Conservation (phyloP, 345 rosid species). For the Citrus cavaleriei region DNA sequence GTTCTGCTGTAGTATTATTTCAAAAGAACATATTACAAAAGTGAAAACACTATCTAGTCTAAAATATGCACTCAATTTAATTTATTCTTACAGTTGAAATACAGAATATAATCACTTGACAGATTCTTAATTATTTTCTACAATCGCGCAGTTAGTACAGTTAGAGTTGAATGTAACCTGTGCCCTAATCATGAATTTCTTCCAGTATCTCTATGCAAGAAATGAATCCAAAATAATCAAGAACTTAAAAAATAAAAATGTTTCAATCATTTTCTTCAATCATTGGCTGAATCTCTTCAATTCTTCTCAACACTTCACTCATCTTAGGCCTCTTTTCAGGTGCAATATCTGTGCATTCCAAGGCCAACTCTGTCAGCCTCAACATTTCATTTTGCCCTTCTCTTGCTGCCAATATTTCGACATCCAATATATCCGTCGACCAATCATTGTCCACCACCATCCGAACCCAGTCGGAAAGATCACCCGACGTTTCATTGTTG, state of each 20-base stretch:
- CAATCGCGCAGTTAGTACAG: neutral
- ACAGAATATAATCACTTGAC: neutral
- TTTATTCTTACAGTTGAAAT: neutral
- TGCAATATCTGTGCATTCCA: constrained; percentile 38
- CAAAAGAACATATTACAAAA: neutral
- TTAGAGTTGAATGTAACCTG: neutral
- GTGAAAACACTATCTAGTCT: neutral
- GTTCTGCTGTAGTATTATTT: too few relatives aligned
- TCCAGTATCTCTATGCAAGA: neutral
- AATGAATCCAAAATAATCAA: neutral
- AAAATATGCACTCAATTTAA: neutral
- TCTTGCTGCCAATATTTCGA: constrained; percentile 35
- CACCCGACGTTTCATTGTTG: constrained; percentile 7
- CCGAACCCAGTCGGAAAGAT: constrained; percentile 49
- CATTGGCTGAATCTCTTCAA: constrained; percentile 39
- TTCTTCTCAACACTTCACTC: constrained; percentile 32
- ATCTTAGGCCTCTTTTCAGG: constrained; percentile 48
- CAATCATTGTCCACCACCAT: constrained; percentile 42
- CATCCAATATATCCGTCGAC: constrained; percentile 53
- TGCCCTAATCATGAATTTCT: neutral
- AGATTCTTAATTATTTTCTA: neutral
- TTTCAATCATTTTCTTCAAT: constrained; percentile 4
- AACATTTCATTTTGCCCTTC: constrained; percentile 51
- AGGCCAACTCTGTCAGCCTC: constrained; percentile 47
- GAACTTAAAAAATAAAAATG: neutral